Conservation (phyloP, 176 grass and related monocot species). For the Metroxylon sagu region DNA sequence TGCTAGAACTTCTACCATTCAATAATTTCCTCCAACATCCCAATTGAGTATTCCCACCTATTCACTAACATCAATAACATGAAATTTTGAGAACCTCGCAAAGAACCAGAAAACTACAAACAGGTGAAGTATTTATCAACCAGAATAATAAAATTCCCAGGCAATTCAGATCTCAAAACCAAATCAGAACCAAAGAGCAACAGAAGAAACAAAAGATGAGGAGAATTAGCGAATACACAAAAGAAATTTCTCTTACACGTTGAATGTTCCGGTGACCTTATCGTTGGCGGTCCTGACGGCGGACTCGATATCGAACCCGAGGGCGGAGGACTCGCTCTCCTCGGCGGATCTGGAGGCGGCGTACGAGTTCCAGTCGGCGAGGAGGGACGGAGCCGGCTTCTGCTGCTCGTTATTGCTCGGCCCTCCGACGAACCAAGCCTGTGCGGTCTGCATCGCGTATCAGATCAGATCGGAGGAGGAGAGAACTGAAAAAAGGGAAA, state of each 20-base stretch:
- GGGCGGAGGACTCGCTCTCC: conserved; percentile 34
- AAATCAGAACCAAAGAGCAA: background rate
- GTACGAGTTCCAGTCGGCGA: conserved; percentile 94
- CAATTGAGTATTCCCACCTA: too few relatives aligned
- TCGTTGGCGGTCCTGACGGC: conserved; percentile 87
- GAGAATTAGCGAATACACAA: conserved; percentile 5
- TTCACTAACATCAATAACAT: too few relatives aligned
- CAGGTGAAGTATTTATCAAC: too few relatives aligned
- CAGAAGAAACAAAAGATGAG: background rate
- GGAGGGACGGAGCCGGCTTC: conserved; percentile 24
- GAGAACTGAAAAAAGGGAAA: too few relatives aligned
- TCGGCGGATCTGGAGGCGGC: conserved; percentile 50
- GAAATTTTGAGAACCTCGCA: too few relatives aligned
- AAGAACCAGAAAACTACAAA: too few relatives aligned
- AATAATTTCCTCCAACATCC: too few relatives aligned
- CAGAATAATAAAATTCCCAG: too few relatives aligned
- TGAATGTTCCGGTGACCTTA: conserved; percentile 84
- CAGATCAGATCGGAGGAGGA: too few relatives aligned
- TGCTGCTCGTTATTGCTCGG: conserved; percentile 21
- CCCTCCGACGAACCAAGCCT: conserved; percentile 79
- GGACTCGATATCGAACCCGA: conserved; percentile 87
- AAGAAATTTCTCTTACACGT: conserved; percentile 30
- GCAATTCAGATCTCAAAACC: too few relatives aligned
- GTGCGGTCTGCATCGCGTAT: conserved; percentile 63
- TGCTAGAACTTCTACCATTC: too few relatives aligned